Base-by-base conservation (phyloP, 2,329 filamentous ascomycete genomes). In the Xylaria sp. region DNA sequence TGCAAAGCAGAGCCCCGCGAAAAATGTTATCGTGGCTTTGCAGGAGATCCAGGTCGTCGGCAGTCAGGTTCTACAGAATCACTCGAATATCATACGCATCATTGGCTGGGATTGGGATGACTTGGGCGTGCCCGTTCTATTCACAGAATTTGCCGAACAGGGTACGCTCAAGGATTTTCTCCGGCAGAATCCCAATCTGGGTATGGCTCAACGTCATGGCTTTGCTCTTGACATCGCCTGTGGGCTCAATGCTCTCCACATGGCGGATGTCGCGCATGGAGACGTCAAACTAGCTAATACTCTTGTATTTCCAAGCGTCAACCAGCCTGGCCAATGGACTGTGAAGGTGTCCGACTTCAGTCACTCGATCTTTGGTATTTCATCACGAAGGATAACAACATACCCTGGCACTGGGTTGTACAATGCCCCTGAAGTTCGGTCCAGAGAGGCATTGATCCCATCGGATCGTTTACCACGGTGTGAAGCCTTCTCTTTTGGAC, bases 81-180 rank as follows among this genome's bases (percentile, higher is more conserved):
- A 50, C 20, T 50, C 46, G 20, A 50, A 50, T 50, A 50, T 50
- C 46, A 50, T 50, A 50, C 46, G 46, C 9, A 50, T 50, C 46
- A 50, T 50, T 23, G 46, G 46, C 18, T 50, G 46, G 46, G 46
- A 50, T 20, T 20, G 46, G 46, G 46, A 50, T 23, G 20, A 50
- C 20, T 50, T 50, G 46, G 46, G 46, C 9, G 46, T 23, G 46
- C 46, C 46, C 18, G 46, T 50, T 23, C 18, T 50, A 50, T 50
- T 50, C 46, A 50, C 46, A 9, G 46, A 50, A 8, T 50, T 50
- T 50, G 46, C 46, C 18, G 46, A 50, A 20, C 46, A 50, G 7
- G 46, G 46, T 20, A 50, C 46, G 8, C 46, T 50, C 20, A 15
- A 23, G 46, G 46, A 50, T 20, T 50, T 50, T 23, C 46, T 50